phyloP scores from a whole-genome alignment of 805 yeast species.

The Hyphopichia homilentoma region DNA sequence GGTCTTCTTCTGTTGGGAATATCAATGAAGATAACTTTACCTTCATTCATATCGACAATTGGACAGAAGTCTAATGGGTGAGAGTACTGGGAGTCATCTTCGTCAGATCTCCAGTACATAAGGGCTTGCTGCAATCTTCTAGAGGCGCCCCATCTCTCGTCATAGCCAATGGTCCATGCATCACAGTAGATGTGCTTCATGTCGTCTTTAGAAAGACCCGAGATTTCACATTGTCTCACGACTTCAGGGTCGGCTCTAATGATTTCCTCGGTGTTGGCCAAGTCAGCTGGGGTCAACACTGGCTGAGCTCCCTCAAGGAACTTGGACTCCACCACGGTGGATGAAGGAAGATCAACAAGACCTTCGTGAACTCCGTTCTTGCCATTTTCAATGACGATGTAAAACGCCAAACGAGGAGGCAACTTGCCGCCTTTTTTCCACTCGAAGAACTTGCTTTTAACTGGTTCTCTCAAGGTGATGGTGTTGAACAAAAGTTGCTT shows the following conservation, averaged over 20 bases:
- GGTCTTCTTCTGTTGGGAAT: conserved; percentile 73
- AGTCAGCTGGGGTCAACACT: conserved; percentile 67
- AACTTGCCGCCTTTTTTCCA: conserved; percentile 60
- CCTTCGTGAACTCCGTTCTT: conserved; percentile 68
- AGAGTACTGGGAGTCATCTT: conserved; percentile 72
- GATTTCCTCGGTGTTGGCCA: conserved; percentile 57
- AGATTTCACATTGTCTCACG: conserved; percentile 65
- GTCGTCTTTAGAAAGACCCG: conserved; percentile 62
- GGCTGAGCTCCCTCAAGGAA: conserved; percentile 65
- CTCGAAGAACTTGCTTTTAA: conserved; percentile 55
- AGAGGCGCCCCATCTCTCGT: conserved; percentile 74
- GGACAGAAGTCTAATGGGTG: conserved; percentile 83
- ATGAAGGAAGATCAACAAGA: conserved; percentile 53
- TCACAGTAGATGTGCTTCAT: conserved; percentile 62
- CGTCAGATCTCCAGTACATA: conserved; percentile 71
- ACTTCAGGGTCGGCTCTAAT: conserved; percentile 70
- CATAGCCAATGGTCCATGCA: conserved; percentile 69
- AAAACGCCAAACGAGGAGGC: conserved; percentile 69
- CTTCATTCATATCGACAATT: conserved; percentile 68
- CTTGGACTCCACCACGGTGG: conserved; percentile 44
- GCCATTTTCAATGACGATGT: conserved; percentile 57
- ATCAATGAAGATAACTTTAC: conserved; percentile 69
- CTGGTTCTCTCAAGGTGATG: conserved; percentile 67
- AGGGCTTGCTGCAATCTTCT: conserved; percentile 77
- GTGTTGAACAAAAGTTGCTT: conserved; percentile 57